Conservation (phyloP, 805 yeast genomes). For the Sugiyamaella valdiviana region DNA sequence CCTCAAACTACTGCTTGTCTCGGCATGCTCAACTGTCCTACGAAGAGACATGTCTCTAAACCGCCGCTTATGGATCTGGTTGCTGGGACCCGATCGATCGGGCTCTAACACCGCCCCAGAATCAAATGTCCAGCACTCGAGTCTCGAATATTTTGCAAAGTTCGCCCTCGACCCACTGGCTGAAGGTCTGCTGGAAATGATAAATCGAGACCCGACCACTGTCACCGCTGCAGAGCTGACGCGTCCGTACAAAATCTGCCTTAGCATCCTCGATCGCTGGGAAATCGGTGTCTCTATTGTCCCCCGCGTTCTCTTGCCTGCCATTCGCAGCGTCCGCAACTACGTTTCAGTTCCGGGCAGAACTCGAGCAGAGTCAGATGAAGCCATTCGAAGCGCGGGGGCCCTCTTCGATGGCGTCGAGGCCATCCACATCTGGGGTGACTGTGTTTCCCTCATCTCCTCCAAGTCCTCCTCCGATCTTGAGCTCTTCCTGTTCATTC, state of each 20-base stretch:
- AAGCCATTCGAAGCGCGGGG: constrained; percentile 52
- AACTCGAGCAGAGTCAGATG: constrained; percentile 33
- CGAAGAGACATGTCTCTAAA: constrained; percentile 91
- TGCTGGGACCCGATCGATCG: constrained; percentile 67
- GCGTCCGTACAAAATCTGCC: constrained; percentile 56
- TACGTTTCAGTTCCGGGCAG: constrained; percentile 6
- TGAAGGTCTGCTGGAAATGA: constrained; percentile 47
- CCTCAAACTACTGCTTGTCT: constrained; percentile 49
- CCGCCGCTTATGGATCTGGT: constrained; percentile 89
- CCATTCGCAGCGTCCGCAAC: constrained; percentile 35
- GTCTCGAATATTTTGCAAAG: constrained; percentile 53
- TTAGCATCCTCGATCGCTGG: constrained; percentile 87
- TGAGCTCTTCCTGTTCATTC: constrained; percentile 50
- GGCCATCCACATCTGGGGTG: constrained; percentile 69
- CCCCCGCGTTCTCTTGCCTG: constrained; percentile 62
- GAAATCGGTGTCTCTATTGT: constrained; percentile 76
- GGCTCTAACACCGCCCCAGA: not conserved
- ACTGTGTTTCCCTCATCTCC: constrained; percentile 41
- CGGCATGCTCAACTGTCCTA: constrained; percentile 62
- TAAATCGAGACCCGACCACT: constrained; percentile 23
- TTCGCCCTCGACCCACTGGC: constrained; percentile 49
- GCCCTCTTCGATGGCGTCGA: constrained; percentile 84
- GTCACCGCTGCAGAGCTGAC: constrained; percentile 33
- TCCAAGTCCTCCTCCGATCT: constrained; percentile 29
- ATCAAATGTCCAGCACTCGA: constrained; percentile 18